phyloP scores from a whole-genome alignment of 345 rosid species.

The Diplotaxis tenuifolia region DNA sequence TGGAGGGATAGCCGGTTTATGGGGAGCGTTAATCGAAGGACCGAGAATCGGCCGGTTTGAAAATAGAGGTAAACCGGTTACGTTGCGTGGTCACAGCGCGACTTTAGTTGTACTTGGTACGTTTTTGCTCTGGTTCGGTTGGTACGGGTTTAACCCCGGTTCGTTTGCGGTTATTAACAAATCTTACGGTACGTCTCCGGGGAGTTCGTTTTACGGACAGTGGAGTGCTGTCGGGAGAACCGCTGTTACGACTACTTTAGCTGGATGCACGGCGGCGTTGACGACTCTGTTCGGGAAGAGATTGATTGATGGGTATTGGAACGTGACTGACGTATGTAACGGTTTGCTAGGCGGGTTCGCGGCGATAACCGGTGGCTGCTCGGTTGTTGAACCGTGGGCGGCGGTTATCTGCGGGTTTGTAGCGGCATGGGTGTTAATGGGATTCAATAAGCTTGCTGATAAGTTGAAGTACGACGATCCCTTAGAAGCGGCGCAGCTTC shows the following conservation, averaged over 20 bases:
- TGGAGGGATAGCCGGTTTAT: constrained; percentile 45
- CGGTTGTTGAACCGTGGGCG: constrained; percentile 48
- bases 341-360: constrained; percentile 51
- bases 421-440: constrained; percentile 44
- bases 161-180: constrained; percentile 41
- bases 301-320: constrained; percentile 40
- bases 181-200: constrained; percentile 19
- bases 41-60: constrained; percentile 43
- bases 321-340: constrained; percentile 44
- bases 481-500: constrained; percentile 48
- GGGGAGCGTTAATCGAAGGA: constrained; percentile 51
- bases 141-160: constrained; percentile 52
- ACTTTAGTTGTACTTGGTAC: constrained; percentile 49
- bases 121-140: constrained; percentile 45
- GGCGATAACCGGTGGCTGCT: constrained; percentile 44
- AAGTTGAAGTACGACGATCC: constrained; percentile 42
- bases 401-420: constrained; percentile 46
- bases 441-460: constrained; percentile 42
- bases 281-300: constrained; percentile 43
- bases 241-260: constrained; percentile 46
- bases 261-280: constrained; percentile 44
- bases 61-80: constrained; percentile 11
- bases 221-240: constrained; percentile 52
- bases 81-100: constrained; percentile 42
- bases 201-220: constrained; percentile 37